Conservation (phyloP, 208 protist genomes). For the Trypanosomatidae sp. region DNA sequence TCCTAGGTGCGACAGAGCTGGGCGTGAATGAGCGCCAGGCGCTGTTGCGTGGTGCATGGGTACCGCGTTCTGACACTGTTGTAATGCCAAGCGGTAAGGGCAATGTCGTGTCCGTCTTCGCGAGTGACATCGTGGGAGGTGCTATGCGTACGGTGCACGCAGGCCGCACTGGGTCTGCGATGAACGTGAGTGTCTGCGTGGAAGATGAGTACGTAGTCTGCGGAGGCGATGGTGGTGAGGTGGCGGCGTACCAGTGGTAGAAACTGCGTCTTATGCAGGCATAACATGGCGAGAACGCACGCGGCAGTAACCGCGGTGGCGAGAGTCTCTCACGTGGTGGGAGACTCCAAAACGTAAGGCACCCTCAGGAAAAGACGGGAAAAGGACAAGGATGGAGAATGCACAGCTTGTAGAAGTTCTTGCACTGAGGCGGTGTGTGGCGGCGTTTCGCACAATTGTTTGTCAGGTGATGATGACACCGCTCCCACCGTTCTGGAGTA, state of each 20-base stretch:
- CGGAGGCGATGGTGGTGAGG: conserved; percentile 27
- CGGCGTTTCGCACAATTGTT: background rate
- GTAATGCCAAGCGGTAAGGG: conserved; percentile 33
- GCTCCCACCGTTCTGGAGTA: background rate
- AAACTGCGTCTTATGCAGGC: background rate
- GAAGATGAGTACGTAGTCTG: conserved; percentile 35
- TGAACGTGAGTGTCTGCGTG: conserved; percentile 36
- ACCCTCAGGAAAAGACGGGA: background rate
- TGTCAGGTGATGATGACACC: background rate
- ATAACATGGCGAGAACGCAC: background rate
- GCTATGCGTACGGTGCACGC: conserved; percentile 13
- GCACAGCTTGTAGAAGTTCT: background rate
- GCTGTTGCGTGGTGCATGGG: conserved; percentile 52
- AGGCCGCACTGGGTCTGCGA: conserved; percentile 2
- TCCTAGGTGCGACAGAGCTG: conserved; percentile 37
- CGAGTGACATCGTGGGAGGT: conserved; percentile 22
- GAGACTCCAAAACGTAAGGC: background rate
- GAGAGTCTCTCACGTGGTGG: background rate
- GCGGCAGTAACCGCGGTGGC: background rate
- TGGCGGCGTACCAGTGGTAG: conserved; percentile 39
- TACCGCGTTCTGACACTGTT: conserved; percentile 5
- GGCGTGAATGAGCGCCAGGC: conserved; percentile 30
- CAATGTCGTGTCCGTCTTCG: conserved; percentile 17
- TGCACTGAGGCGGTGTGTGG: background rate
- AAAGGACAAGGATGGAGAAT: background rate